Evolutionary conservation across 345 rosid genomes (phyloP).

Genomic region (Corymbia maculata): DNA sequence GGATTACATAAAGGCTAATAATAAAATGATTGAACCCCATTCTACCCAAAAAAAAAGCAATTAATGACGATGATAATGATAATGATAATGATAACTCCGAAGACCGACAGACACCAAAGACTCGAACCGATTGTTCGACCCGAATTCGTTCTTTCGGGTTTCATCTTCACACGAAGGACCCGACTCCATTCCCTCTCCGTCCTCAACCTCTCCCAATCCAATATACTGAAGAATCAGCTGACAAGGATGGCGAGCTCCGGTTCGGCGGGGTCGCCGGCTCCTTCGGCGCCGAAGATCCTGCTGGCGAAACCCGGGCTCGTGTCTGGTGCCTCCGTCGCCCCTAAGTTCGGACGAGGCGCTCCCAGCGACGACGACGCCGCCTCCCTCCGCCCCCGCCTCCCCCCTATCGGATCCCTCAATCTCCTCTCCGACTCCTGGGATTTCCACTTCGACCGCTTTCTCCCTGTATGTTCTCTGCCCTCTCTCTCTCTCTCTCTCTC

Average conservation of each 20-base stretch:
- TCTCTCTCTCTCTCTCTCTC: neutral
- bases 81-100: no score
- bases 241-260: neutral
- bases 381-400: slow-evolving; percentile 50
- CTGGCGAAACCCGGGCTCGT: slow-evolving; percentile 59
- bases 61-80: no score
- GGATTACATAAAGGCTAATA: neutral
- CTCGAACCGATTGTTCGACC: neutral
- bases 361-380: slow-evolving; percentile 42
- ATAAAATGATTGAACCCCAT: neutral
- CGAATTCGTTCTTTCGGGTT: neutral
- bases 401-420: slow-evolving; percentile 59
- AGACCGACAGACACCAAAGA: neutral
- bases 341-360: slow-evolving; percentile 57
- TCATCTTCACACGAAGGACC: neutral
- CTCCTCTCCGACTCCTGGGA: slow-evolving; percentile 89
- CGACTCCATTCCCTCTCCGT: neutral
- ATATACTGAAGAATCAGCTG: neutral
- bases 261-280: slow-evolving; percentile 7
- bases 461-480: slow-evolving; percentile 39
- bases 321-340: slow-evolving; percentile 31
- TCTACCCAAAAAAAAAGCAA: neutral
- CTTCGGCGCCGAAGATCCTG: slow-evolving; percentile 72
- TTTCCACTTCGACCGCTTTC: slow-evolving; percentile 73
- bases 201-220: neutral